Percentiles rank a stretch among this genome's conserved stretches.
Evolutionary conservation across 208 protist species (phyloP).

Genomic region (Histomonas meleagridis): DNA sequence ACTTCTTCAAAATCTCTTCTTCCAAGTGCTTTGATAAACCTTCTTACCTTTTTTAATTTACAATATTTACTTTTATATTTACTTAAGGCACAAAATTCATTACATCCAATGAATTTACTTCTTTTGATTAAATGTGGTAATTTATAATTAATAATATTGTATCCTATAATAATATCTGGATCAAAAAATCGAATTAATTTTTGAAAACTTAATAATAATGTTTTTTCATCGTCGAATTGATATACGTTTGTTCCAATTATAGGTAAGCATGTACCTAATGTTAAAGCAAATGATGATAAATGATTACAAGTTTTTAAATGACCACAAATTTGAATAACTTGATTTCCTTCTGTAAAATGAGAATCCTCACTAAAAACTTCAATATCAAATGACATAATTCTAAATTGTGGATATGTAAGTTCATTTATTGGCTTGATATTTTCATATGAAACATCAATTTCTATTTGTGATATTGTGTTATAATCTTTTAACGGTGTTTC

Average conservation of each 20-base stretch:
- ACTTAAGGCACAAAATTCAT: constrained; percentile 52
- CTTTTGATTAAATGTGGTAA: constrained; percentile 91
- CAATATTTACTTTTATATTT: neutral
- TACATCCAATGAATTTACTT: constrained; percentile 66
- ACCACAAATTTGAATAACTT: constrained; percentile 95
- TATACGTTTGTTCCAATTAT: constrained; percentile 46
- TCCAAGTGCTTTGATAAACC: constrained; percentile 85
- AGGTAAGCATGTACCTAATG: constrained; percentile 41
- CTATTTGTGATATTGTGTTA: constrained; percentile 41
- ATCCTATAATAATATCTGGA: constrained; percentile 68
- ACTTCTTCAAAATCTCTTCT: constrained; percentile 91
- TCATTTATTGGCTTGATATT: constrained; percentile 68
- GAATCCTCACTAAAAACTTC: constrained; percentile 90
- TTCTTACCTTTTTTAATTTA: constrained; percentile 70
- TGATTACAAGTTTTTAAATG: constrained; percentile 58
- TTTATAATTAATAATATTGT: constrained; percentile 99
- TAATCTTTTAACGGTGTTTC: neutral
- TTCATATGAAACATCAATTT: constrained; percentile 56
- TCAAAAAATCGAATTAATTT: constrained; percentile 66
- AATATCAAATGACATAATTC: constrained; percentile 86
- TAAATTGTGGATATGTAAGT: constrained; percentile 82
- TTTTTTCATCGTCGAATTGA: constrained; percentile 70
- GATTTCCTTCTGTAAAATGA: constrained; percentile 87
- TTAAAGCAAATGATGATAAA: constrained; percentile 47
- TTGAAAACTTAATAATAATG: constrained; percentile 74